phyloP scores from a whole-genome alignment of 208 protist genomes.

The Leishmania major region DNA sequence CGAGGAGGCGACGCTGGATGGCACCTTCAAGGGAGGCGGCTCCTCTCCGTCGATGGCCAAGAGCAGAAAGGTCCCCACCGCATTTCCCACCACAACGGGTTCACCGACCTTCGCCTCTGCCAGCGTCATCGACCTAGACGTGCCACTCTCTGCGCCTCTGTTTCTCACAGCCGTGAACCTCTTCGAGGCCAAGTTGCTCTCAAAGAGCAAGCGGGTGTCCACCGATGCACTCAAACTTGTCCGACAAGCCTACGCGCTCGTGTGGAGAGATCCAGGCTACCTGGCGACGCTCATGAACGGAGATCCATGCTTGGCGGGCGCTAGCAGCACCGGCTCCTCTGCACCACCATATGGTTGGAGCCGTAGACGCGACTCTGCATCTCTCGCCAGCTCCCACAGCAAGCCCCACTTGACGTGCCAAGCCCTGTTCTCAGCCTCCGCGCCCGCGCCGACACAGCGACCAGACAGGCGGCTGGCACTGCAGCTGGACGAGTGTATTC shows the following conservation, averaged over 20 bases:
- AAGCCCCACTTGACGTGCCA: slow-evolving; percentile 1
- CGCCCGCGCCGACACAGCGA: slow-evolving; percentile 36
- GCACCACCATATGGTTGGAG: background rate
- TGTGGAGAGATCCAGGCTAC: slow-evolving; percentile 58
- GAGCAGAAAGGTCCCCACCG: background rate
- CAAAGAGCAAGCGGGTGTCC: slow-evolving; percentile 58
- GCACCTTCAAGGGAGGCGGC: background rate
- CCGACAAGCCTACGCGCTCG: slow-evolving; percentile 67
- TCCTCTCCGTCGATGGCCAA: background rate
- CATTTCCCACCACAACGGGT: background rate
- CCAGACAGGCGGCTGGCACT: slow-evolving; percentile 41
- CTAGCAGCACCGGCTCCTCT: background rate
- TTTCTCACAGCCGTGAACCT: slow-evolving; percentile 71
- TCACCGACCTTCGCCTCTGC: background rate
- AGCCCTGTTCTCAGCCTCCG: slow-evolving; percentile 31
- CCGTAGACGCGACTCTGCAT: background rate
- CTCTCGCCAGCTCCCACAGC: background rate
- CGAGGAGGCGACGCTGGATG: slow-evolving; percentile 10
- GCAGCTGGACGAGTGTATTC: slow-evolving; percentile 70
- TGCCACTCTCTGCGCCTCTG: slow-evolving; percentile 46
- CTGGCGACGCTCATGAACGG: slow-evolving; percentile 22
- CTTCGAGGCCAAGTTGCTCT: slow-evolving; percentile 66
- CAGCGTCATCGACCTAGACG: slow-evolving; percentile 54
- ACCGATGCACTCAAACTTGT: slow-evolving; percentile 72
- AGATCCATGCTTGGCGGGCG: slow-evolving; percentile 7